phyloP scores from a whole-genome alignment of 1,284 basidiomycete species.

The Ganoderma lingzhi region DNA sequence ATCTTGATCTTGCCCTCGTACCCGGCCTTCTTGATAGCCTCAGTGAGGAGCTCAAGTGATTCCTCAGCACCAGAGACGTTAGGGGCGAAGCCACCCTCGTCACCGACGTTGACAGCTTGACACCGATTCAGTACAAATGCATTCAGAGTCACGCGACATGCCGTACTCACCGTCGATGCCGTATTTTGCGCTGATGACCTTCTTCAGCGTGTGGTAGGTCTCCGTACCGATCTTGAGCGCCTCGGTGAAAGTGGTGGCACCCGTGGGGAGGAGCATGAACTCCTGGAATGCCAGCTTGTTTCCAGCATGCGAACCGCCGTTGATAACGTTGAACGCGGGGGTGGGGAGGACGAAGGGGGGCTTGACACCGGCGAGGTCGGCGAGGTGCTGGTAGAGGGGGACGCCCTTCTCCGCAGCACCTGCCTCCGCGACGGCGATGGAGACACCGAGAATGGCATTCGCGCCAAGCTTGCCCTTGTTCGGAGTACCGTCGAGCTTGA shows the following conservation, averaged over 20 bases:
- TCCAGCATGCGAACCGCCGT: conserved; percentile 99
- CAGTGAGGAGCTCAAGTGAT: conserved; percentile 94
- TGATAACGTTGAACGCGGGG: conserved; percentile 99
- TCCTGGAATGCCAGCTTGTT: conserved; percentile 99
- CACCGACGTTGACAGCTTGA: conserved; percentile 98
- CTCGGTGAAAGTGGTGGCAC: conserved; percentile 91
- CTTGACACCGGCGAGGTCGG: conserved; percentile 93
- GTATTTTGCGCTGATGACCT: conserved; percentile 99
- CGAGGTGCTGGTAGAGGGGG: conserved; percentile 97
- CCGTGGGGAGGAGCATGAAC: conserved; percentile 99
- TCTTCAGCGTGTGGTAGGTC: conserved; percentile 98
- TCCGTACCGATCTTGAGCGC: conserved; percentile 99
- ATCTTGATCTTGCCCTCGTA: conserved; percentile 99
- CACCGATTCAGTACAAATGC: conserved; percentile 2
- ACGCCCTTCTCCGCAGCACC: conserved; percentile 94
- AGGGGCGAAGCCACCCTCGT: conserved; percentile 99
- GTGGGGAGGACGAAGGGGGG: conserved; percentile 91
- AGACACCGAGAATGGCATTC: conserved; percentile 99
- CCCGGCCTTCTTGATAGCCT: conserved; percentile 97
- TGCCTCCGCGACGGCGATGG: conserved; percentile 95
- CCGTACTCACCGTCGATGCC: conserved; percentile 90
- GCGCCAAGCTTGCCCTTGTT: conserved; percentile 99
- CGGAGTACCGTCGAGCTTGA: conserved; percentile 96
- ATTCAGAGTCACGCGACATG: too few relatives aligned
- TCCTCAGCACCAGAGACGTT: conserved; percentile 98